These are phyloP conservation scores for Persicaria maculosa DNA, from an alignment of 148 eudicot genomes.

Conservation along the genomic window DNA sequence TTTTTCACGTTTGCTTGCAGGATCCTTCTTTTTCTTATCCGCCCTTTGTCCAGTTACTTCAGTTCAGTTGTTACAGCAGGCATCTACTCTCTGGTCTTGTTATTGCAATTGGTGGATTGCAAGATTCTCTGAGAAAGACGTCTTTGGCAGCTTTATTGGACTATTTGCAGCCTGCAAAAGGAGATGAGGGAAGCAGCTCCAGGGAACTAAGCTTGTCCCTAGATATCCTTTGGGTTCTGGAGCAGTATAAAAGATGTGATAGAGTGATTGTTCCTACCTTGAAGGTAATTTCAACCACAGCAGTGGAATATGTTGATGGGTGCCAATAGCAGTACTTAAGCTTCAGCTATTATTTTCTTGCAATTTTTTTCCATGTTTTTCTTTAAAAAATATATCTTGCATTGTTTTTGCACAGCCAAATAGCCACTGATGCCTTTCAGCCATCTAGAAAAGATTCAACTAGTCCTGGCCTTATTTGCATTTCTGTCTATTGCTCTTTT, in stretches of 20 bases:
- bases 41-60: slow-evolving; percentile 66
- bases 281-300: slow-evolving; percentile 47
- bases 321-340: neutral
- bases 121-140: slow-evolving; percentile 79
- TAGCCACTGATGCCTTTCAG: neutral
- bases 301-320: neutral
- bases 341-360: neutral
- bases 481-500: neutral
- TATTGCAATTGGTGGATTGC: slow-evolving; percentile 83
- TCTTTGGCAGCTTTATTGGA: slow-evolving; percentile 73
- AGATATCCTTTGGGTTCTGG: slow-evolving; percentile 84
- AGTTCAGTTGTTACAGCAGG: slow-evolving; percentile 68
- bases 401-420: neutral
- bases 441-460: neutral
- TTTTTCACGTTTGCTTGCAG: slow-evolving; percentile 36
- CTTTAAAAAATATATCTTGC: neutral
- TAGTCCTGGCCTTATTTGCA: neutral
- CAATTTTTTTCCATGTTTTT: neutral
- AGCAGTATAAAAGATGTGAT: slow-evolving; percentile 67
- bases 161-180: slow-evolving; percentile 43
- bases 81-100: slow-evolving; percentile 67
- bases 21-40: slow-evolving; percentile 72
- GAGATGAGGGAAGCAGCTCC: slow-evolving; percentile 26
- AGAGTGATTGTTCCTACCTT: slow-evolving; percentile 76
- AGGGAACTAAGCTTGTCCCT: slow-evolving; percentile 46